Evolutionary conservation across 192 early-diverging fungal genomes (phyloP), one percentile per base, ranked within the genome.

Genomic region (Coemansia reversa): DNA sequence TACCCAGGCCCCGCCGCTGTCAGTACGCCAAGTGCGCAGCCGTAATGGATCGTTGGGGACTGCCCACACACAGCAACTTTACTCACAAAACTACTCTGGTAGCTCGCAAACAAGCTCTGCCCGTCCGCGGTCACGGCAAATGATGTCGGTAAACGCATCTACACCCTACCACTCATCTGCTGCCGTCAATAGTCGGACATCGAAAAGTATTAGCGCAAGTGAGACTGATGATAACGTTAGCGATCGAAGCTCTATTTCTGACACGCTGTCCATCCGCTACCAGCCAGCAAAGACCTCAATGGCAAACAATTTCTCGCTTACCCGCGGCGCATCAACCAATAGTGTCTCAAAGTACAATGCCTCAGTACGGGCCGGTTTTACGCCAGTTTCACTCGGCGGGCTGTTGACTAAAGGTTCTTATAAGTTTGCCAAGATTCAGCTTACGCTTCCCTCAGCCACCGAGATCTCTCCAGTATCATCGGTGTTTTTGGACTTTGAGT

Each of bases 401-500:
- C 54, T 81, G 50, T 51, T 81, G 53, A 30, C 79, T 39, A 72
- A 72, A 52, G 79, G 74, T 1, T 81, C 79, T 59, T 81, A 73
- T 64, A 67, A 66, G 16, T 81, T 81, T 72, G 79, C 79, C 67
- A 69, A 70, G 19, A 75, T 81, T 55, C 70, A 69, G 63, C 69
- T 81, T 47, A 76, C 67, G 5, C 35, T 81, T 53, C 79, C 79
- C 57, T 67, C 66, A 0, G 55, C 73, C 35, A 62, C 59, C 0
- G 74, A 76, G 6, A 81, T 81, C 57, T 81, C 74, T 16, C 79
- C 79, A 1, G 74, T 81, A 18, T 81, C 79, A 20, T 76, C 74
- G 0, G 79, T 76, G 64, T 81, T 72, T 29, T 53, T 81, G 23
- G 79, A 81, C 53, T 81, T 72, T 60, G 79, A 81, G 62, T 81